Conservation (phyloP, 2,329 filamentous ascomycete genomes). For the Macrophomina tecta region DNA sequence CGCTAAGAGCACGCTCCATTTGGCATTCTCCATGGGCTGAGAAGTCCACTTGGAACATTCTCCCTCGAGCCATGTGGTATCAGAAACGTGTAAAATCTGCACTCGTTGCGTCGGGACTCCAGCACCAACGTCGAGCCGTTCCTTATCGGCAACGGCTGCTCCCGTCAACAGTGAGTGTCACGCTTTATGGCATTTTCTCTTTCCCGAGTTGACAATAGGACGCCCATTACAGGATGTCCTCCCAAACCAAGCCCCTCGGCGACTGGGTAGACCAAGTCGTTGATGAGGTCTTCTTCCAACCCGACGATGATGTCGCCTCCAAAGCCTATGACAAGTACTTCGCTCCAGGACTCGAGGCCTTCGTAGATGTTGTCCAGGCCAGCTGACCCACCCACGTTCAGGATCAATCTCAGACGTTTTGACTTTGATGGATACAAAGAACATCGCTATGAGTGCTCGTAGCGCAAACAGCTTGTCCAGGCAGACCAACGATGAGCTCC, state of each 20-base stretch:
- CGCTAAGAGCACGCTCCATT: background rate
- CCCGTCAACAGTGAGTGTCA: background rate
- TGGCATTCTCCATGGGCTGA: background rate
- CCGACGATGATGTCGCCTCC: background rate
- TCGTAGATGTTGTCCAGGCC: background rate
- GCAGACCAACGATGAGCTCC: conserved; percentile 7
- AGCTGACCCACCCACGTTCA: background rate
- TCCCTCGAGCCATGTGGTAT: too few relatives aligned
- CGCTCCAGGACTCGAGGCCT: conserved; percentile 15
- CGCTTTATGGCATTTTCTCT: background rate
- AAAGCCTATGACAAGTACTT: conserved; percentile 15
- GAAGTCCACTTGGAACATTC: background rate
- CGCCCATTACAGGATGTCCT: conserved; percentile 19
- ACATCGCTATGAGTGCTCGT: background rate
- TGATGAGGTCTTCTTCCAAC: conserved; percentile 26
- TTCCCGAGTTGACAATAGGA: background rate
- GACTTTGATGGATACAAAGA: conserved; percentile 29
- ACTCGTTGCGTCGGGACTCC: background rate
- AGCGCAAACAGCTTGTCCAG: background rate
- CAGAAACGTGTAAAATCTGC: background rate
- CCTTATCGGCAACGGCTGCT: too few relatives aligned
- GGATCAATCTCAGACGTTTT: conserved; percentile 29
- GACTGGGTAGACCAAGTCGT: conserved; percentile 28
- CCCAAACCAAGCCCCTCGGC: conserved; percentile 24
- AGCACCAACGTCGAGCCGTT: background rate